These are phyloP conservation scores for Lachancea meyersii DNA, from an alignment of 805 yeast genomes.

Conservation along the genomic window DNA sequence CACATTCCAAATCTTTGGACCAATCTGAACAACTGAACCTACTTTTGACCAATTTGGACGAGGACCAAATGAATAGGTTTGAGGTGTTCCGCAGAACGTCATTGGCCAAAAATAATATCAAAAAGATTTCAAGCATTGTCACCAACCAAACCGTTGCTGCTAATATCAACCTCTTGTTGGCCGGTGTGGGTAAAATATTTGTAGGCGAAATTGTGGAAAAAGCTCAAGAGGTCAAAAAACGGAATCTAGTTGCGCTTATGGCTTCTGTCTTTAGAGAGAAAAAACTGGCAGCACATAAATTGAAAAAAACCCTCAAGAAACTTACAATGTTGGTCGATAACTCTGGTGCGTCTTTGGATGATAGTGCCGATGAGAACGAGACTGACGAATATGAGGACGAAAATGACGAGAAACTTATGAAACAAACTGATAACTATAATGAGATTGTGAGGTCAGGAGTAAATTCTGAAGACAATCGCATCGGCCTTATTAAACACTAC, in stretches of 20 bases:
- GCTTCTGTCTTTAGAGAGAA: constrained; percentile 36
- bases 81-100: constrained; percentile 81
- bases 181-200: constrained; percentile 82
- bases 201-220: constrained; percentile 85
- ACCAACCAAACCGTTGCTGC: constrained; percentile 75
- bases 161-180: constrained; percentile 71
- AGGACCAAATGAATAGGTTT: constrained; percentile 80
- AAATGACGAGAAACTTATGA: constrained; percentile 27
- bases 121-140: constrained; percentile 70
- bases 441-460: constrained; percentile 20
- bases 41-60: constrained; percentile 64
- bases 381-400: constrained; percentile 25
- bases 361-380: constrained; percentile 26
- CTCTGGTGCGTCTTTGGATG: constrained; percentile 25
- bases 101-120: constrained; percentile 65
- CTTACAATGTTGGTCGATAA: constrained; percentile 26
- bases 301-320: constrained; percentile 35
- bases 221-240: constrained; percentile 65
- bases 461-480: constrained; percentile 23
- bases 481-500: constrained; percentile 28
- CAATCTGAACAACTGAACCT: constrained; percentile 56
- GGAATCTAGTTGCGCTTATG: constrained; percentile 41
- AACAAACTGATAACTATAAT: constrained; percentile 19
- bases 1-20: constrained; percentile 31
- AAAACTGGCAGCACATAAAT: constrained; percentile 33